phyloP scores from a whole-genome alignment of 1,284 basidiomycete genomes.

The Boletus albobrunnescens region DNA sequence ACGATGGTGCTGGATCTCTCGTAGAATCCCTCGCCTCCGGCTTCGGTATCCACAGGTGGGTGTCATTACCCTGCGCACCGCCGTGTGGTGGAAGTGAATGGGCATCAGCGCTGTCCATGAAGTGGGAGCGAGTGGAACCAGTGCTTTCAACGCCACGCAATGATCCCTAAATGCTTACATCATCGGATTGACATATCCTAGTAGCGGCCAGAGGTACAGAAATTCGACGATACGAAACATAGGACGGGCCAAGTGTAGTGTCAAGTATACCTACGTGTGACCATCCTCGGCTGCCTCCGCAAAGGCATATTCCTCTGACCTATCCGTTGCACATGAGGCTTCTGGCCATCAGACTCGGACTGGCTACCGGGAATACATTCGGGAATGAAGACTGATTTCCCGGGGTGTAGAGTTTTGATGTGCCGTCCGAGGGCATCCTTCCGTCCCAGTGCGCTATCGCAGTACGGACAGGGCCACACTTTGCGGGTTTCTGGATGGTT shows the following conservation, averaged over 20 bases:
- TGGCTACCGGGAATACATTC: constrained; percentile 3
- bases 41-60: constrained; percentile 34
- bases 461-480: constrained; percentile 25
- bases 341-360: background rate
- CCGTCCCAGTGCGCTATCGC: constrained; percentile 18
- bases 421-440: constrained; percentile 24
- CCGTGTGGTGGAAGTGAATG: constrained; percentile 1
- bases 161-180: constrained; percentile 9
- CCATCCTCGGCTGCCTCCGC: constrained; percentile 11
- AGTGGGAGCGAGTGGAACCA: background rate
- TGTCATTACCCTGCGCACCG: constrained; percentile 7
- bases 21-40: constrained; percentile 22
- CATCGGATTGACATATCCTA: background rate
- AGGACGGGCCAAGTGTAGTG: background rate
- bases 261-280: constrained; percentile 3
- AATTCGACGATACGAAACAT: background rate
- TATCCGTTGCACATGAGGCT: background rate
- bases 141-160: background rate
- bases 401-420: constrained; percentile 20
- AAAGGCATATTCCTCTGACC: constrained; percentile 6
- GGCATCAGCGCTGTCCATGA: constrained; percentile 15
- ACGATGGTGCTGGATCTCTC: constrained; percentile 20
- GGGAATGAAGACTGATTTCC: background rate
- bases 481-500: constrained; percentile 27
- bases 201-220: background rate